Evolutionary conservation across 2,329 filamentous ascomycete species (phyloP).

Genomic region (Colletotrichum tropicale): DNA sequence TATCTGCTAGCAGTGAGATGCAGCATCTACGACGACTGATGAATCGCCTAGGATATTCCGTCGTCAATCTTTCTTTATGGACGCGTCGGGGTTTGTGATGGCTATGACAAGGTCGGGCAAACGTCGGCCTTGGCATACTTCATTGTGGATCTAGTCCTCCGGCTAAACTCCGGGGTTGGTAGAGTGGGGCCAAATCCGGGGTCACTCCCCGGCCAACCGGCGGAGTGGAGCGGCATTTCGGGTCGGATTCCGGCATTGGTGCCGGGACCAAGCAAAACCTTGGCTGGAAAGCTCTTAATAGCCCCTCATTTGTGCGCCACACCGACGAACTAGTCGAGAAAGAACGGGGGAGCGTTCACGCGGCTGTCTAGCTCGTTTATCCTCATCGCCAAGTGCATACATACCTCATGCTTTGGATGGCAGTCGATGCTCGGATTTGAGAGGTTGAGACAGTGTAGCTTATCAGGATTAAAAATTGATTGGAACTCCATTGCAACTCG

Average conservation of each 20-base stretch:
- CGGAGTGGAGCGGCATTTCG: background rate
- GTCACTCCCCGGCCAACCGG: background rate
- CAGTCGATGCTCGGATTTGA: background rate
- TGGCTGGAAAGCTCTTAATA: background rate
- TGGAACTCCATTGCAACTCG: background rate
- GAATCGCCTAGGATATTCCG: background rate
- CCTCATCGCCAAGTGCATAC: background rate
- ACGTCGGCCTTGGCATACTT: background rate
- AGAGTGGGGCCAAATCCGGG: background rate
- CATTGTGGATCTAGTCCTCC: background rate
- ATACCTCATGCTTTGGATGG: background rate
- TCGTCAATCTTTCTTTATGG: background rate
- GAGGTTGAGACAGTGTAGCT: accelerated
- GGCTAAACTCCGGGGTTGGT: background rate
- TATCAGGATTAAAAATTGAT: background rate
- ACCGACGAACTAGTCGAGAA: background rate
- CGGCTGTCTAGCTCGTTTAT: background rate
- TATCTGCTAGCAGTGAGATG: background rate
- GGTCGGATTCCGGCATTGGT: background rate
- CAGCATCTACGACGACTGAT: background rate
- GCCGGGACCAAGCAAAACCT: background rate
- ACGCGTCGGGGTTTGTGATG: background rate
- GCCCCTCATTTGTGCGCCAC: background rate
- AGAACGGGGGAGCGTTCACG: background rate
- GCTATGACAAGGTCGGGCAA: background rate